These are phyloP conservation scores for Omphalea diandra DNA, from an alignment of 441 rosid genomes.

Conservation along the genomic window DNA sequence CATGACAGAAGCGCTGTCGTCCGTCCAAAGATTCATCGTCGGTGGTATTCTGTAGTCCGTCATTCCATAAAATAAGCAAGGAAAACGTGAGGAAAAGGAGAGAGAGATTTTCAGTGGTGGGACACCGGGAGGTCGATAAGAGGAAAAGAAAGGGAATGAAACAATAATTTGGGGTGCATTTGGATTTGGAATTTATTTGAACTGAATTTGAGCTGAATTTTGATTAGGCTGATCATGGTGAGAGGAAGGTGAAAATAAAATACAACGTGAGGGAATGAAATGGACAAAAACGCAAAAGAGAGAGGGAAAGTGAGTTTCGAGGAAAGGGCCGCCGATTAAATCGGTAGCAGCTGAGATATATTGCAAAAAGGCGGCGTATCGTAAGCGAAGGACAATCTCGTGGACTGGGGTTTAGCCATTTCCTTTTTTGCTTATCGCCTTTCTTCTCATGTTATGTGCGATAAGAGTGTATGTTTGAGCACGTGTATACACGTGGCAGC, in stretches of 20 bases:
- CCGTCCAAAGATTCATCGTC: slow-evolving; percentile 77
- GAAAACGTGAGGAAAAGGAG: not conserved
- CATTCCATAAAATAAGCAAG: slow-evolving; percentile 41
- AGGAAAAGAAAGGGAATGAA: not conserved
- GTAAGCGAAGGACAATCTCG: not conserved
- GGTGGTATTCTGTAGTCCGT: slow-evolving; percentile 49
- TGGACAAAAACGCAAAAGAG: not conserved
- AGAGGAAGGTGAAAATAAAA: not conserved
- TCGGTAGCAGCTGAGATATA: slow-evolving; percentile 18
- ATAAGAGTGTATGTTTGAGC: not conserved
- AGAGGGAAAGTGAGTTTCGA: slow-evolving; percentile 14
- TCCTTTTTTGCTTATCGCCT: no score
- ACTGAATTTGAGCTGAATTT: slow-evolving; percentile 40
- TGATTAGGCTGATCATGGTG: not conserved
- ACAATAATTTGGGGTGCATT: slow-evolving; percentile 23
- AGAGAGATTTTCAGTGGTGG: not conserved
- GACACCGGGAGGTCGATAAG: not conserved
- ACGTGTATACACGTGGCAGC: not conserved
- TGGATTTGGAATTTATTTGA: slow-evolving; percentile 45
- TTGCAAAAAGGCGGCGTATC: slow-evolving; percentile 14
- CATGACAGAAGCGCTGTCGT: slow-evolving; percentile 82
- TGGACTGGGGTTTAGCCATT: not conserved
- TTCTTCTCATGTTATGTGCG: not conserved
- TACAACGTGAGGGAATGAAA: not conserved
- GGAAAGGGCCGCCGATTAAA: slow-evolving; percentile 33